Evolutionary conservation across 2,329 filamentous ascomycete genomes (phyloP).

Genomic region (Pseudogymnoascus sp.): DNA sequence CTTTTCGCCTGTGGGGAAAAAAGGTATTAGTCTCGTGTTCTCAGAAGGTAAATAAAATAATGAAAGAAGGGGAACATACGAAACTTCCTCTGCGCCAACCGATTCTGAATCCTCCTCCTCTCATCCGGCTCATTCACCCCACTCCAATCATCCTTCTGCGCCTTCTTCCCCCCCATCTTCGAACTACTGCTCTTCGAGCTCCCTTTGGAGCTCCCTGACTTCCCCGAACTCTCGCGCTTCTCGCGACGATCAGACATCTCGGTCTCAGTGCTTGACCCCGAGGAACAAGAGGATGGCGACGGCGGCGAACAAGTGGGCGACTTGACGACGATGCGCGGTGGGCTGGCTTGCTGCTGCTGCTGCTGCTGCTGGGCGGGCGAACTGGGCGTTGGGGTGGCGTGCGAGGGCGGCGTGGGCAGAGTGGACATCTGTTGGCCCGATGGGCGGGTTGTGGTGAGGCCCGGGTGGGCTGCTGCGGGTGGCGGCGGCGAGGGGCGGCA

Average conservation of each 20-base stretch:
- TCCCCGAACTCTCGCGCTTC: background rate
- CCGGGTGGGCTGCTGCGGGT: background rate
- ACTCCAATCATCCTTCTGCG: constrained; percentile 53
- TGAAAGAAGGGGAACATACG: constrained; percentile 41
- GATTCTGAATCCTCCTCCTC: constrained; percentile 67
- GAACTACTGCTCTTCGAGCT: background rate
- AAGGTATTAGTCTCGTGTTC: background rate
- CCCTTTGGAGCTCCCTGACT: background rate
- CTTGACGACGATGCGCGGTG: background rate
- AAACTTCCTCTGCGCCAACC: constrained; percentile 68
- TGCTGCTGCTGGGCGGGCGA: background rate
- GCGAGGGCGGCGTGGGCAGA: background rate
- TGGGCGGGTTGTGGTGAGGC: too few species aligned
- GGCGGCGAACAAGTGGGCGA: background rate
- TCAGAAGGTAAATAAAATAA: background rate
- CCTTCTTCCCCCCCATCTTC: constrained; percentile 7
- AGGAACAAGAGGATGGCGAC: background rate
- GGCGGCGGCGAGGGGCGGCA: background rate
- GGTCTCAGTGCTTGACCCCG: background rate
- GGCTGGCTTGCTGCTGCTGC: background rate
- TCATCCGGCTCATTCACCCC: constrained; percentile 62
- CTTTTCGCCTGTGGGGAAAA: constrained; percentile 53
- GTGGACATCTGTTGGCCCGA: background rate
- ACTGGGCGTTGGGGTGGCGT: background rate
- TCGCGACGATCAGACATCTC: background rate